Percentiles rank a stretch among this genome's conserved stretches.
Evolutionary conservation across 495 filamentous ascomycete genomes (phyloP).

Genomic region (Talaromyces ruber): DNA sequence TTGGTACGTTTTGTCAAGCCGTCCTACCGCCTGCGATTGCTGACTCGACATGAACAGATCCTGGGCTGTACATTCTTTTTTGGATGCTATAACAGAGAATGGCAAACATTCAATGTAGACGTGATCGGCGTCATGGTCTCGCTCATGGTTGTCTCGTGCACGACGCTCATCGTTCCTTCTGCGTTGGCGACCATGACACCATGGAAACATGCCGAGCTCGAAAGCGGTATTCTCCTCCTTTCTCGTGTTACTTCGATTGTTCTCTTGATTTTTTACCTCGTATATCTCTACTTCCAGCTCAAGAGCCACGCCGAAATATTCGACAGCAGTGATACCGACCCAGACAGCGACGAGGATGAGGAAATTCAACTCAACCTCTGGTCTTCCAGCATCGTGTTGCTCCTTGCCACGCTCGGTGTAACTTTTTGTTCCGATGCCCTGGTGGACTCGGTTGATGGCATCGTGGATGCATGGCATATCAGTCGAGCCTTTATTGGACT

Average conservation of each 20-base stretch:
- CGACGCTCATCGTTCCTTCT: too few relatives aligned
- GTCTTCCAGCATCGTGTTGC: conserved; percentile 11
- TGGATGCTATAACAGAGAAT: too few relatives aligned
- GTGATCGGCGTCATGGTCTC: too few relatives aligned
- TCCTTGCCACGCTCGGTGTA: conserved; percentile 19
- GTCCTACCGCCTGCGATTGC: too few relatives aligned
- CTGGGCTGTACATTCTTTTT: too few relatives aligned
- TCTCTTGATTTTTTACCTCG: conserved; percentile 57
- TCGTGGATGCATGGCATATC: conserved; percentile 14
- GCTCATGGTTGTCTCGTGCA: too few relatives aligned
- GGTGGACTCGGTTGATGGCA: conserved; percentile 19
- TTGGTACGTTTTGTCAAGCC: too few relatives aligned
- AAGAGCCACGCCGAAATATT: conserved; percentile 19
- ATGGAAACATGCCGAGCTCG: too few relatives aligned
- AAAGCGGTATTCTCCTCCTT: too few relatives aligned
- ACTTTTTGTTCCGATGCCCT: conserved; percentile 22
- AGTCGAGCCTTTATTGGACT: conserved; percentile 21
- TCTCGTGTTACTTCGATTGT: conserved; percentile 37
- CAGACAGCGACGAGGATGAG: conserved; percentile 6
- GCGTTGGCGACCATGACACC: too few relatives aligned
- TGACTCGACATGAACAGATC: too few relatives aligned
- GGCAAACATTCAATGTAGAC: too few relatives aligned
- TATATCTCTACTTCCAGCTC: conserved; percentile 55
- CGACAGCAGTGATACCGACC: conserved; percentile 9
- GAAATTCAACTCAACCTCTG: conserved; percentile 7